phyloP scores from a whole-genome alignment of 345 rosid species.

The Acer negundo region DNA sequence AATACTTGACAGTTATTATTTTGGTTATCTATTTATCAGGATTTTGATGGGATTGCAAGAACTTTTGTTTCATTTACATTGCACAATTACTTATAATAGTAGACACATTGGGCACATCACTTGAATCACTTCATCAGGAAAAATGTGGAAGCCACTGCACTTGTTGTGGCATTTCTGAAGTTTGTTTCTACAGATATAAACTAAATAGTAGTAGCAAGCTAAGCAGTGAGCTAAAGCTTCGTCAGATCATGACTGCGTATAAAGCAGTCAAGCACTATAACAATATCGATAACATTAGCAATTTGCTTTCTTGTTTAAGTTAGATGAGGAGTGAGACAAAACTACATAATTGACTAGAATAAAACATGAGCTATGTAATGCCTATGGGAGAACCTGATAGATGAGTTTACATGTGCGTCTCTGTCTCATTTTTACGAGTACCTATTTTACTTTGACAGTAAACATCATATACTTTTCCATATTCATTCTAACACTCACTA shows the following conservation, averaged over 20 bases:
- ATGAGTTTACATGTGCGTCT: neutral
- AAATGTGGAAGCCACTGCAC: too few relatives aligned
- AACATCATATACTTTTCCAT: neutral
- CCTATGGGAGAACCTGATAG: neutral
- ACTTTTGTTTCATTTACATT: neutral
- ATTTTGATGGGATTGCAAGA: neutral
- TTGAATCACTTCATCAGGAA: neutral
- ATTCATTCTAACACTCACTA: neutral
- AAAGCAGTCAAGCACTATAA: slow-evolving; percentile 3
- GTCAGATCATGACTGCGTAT: too few relatives aligned
- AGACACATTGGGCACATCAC: neutral
- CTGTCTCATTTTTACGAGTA: neutral
- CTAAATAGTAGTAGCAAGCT: too few relatives aligned
- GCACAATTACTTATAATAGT: neutral
- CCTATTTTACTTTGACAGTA: neutral
- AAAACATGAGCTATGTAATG: neutral
- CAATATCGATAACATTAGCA: neutral
- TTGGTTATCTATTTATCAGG: neutral
- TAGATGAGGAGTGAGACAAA: neutral
- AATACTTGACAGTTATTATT: neutral
- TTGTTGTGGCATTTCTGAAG: too few relatives aligned
- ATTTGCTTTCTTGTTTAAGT: neutral
- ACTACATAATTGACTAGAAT: neutral
- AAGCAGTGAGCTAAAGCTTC: too few relatives aligned
- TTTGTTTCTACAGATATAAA: too few relatives aligned